Conservation (phyloP, 2,329 filamentous ascomycete species). For the Pestalotiopsis sp. region DNA sequence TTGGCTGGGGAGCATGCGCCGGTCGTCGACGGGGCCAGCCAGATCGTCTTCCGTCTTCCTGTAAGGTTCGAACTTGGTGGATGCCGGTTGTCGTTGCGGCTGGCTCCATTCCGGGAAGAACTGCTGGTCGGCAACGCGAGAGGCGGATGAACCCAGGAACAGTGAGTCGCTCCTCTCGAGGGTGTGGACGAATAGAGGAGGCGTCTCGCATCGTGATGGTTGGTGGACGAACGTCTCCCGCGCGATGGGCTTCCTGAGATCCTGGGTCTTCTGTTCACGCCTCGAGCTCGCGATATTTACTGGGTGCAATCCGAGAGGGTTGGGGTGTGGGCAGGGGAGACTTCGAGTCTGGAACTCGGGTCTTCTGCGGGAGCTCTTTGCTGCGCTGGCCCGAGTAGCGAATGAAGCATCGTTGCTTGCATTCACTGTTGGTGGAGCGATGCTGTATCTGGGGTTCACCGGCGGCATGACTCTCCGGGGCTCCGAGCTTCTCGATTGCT, state of each 20-base stretch:
- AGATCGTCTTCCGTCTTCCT: conserved; percentile 3
- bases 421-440: background rate
- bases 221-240: background rate
- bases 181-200: background rate
- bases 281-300: background rate
- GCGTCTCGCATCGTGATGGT: background rate
- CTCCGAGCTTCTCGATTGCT: background rate
- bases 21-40: conserved; percentile 11
- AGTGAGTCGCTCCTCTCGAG: conserved; percentile 16
- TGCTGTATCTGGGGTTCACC: background rate
- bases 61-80: background rate
- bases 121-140: background rate
- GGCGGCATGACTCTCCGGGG: background rate
- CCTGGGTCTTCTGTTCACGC: background rate
- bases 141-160: conserved; percentile 11
- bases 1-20: conserved; percentile 5
- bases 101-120: conserved; percentile 19
- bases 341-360: background rate
- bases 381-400: background rate
- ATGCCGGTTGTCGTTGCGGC: background rate
- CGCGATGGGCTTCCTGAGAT: background rate
- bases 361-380: background rate
- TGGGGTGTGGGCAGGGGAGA: background rate
- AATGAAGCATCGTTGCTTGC: background rate
- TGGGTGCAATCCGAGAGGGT: background rate